Evolutionary conservation across 2,329 filamentous ascomycete species (phyloP).

Genomic region (Tolypocladium sp.): DNA sequence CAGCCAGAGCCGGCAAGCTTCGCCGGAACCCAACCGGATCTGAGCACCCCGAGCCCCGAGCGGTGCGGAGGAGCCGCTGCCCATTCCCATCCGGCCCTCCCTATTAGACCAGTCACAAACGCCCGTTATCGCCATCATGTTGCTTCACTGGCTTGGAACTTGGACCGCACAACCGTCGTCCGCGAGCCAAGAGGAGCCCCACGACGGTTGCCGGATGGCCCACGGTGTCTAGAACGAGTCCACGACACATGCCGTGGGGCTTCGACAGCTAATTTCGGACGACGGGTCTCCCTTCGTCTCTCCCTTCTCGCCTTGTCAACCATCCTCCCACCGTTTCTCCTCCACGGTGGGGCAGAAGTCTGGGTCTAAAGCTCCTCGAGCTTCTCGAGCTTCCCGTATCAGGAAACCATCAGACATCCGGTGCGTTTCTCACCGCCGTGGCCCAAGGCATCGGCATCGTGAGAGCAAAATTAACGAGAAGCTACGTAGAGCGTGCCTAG

Average conservation of each 20-base stretch:
- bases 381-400: slow-evolving; percentile 8
- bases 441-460: background rate
- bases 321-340: background rate
- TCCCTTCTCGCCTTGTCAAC: background rate
- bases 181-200: no score
- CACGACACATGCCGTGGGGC: slow-evolving; percentile 9
- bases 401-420: slow-evolving; percentile 14
- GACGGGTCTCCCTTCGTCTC: background rate
- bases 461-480: background rate
- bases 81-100: background rate
- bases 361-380: slow-evolving; percentile 4
- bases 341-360: background rate
- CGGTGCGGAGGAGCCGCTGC: background rate
- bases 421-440: slow-evolving; percentile 13
- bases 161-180: background rate
- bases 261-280: background rate
- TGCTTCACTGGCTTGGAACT: background rate
- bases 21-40: background rate
- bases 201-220: background rate
- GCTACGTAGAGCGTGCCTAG: background rate
- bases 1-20: background rate
- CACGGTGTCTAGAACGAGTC: slow-evolving; percentile 12
- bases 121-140: background rate
- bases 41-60: background rate
- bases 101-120: background rate